Base-by-base conservation (phyloP, 441 rosid species). In the Populus hybrid region DNA sequence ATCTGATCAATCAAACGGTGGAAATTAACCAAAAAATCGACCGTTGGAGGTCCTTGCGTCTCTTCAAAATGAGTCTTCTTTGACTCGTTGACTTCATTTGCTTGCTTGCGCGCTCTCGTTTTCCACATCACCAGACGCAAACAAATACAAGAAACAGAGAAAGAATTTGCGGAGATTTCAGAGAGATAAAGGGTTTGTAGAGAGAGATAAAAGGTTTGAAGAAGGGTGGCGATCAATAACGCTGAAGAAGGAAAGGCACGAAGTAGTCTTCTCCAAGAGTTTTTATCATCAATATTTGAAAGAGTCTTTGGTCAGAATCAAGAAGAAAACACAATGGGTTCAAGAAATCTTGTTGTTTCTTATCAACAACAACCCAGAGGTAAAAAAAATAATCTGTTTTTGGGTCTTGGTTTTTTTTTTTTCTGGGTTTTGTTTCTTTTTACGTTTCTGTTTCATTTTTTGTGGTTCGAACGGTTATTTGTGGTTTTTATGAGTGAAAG, bases 191-290 rank as follows among this genome's bases (percentile, higher is more conserved):
- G 8, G 26, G 1, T 35, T 9, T 24, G 24, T n/a, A 59, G 63
- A 57, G 5, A n/a, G 3, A 30, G 2, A 10, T 36, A 72, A 30
- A 57, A 28, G 18, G 32, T 14, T 53, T 53, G 64, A 8, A 66
- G 64, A 46, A 85, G 82, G 72, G 86, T 85, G 86, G 83, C 88
- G 82, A 71, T 77, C 46, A 21, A 69, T 18, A 72, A 80, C 42
- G 72, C 68, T 30, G 88, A 82, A 69, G 86, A 67, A 80, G 90
- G 76, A 79, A 80, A 75, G 87, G 76, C 82, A 70, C 82, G 85
- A 2, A 79, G 71, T 18, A 79, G 85, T 75, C 87, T 86, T 86
- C 87, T 88, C 84, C 90, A 79, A 61, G 85, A 73, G 75, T 83
- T 86, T 34, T n/a, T 88, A 18, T 86, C 87, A 6, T 83, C 88